A percentile compares a stretch with the other conserved stretches of the same genome.
phyloP scores from a whole-genome alignment of 768 basidiomycete species.

The Harrya chromipes region DNA sequence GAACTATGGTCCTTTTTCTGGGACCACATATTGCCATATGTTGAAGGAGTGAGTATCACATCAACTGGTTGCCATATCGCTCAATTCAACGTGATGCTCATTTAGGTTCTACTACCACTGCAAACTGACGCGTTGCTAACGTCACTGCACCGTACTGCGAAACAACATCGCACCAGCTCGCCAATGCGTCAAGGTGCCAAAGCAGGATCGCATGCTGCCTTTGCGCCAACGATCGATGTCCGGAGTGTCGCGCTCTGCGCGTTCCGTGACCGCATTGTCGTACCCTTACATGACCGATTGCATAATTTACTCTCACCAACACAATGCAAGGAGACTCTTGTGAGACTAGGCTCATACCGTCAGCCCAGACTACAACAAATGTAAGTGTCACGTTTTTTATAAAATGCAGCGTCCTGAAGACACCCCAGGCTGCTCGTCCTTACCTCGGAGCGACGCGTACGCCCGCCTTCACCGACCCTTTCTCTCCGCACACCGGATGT shows the following conservation, averaged over 20 bases:
- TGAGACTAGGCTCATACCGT: constrained; percentile 54
- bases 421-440: constrained; percentile 65
- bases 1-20: constrained; percentile 95
- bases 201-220: constrained; percentile 27
- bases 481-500: constrained; percentile 49
- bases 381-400: constrained; percentile 38
- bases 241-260: constrained; percentile 74
- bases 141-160: constrained; percentile 63
- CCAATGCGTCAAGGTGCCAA: constrained; percentile 51
- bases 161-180: constrained; percentile 51
- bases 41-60: constrained; percentile 68
- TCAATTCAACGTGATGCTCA: constrained; percentile 22
- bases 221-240: constrained; percentile 68
- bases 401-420: constrained; percentile 2
- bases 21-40: constrained; percentile 82
- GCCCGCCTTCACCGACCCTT: constrained; percentile 57
- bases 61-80: not conserved
- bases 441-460: constrained; percentile 60
- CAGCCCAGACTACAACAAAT: constrained; percentile 79
- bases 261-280: constrained; percentile 77
- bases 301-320: constrained; percentile 52
- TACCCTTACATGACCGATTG: constrained; percentile 58
- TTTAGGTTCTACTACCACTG: constrained; percentile 55
- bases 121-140: constrained; percentile 63
- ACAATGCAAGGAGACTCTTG: constrained; percentile 53